phyloP scores from a whole-genome alignment of 352 stramenopile species.

The Blastocystis hominis region DNA sequence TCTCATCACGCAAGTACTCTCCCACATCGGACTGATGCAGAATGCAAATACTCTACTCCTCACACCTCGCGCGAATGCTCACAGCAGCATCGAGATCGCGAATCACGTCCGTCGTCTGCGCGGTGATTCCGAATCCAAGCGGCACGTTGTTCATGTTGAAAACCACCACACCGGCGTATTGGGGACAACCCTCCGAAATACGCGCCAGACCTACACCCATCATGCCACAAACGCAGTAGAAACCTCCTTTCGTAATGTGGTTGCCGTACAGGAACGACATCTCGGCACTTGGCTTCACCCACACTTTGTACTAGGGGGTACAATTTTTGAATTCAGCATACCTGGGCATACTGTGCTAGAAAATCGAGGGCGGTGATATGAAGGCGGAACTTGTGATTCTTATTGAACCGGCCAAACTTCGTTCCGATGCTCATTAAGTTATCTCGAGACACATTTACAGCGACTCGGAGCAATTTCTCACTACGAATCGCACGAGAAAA shows the following conservation, averaged over 20 bases:
- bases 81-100: slow-evolving; percentile 65
- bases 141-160: slow-evolving; percentile 96
- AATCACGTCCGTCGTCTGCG: slow-evolving; percentile 84
- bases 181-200: slow-evolving; percentile 91
- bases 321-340: slow-evolving; percentile 57
- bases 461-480: slow-evolving; percentile 81
- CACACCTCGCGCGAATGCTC: slow-evolving; percentile 69
- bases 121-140: slow-evolving; percentile 89
- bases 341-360: slow-evolving; percentile 89
- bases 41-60: slow-evolving; percentile 76
- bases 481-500: not conserved
- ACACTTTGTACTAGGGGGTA: slow-evolving; percentile 86
- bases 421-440: slow-evolving; percentile 88
- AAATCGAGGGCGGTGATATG: slow-evolving; percentile 96
- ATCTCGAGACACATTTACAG: slow-evolving; percentile 83
- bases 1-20: slow-evolving; percentile 92
- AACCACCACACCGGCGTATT: slow-evolving; percentile 94
- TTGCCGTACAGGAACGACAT: slow-evolving; percentile 99
- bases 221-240: not conserved
- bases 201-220: slow-evolving; percentile 73
- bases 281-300: slow-evolving; percentile 96
- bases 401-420: slow-evolving; percentile 95
- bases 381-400: slow-evolving; percentile 93
- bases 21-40: slow-evolving; percentile 96
- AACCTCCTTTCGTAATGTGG: slow-evolving; percentile 86